Conservation (phyloP, 2,329 filamentous ascomycete genomes). For the Lecanicillium sp. region DNA sequence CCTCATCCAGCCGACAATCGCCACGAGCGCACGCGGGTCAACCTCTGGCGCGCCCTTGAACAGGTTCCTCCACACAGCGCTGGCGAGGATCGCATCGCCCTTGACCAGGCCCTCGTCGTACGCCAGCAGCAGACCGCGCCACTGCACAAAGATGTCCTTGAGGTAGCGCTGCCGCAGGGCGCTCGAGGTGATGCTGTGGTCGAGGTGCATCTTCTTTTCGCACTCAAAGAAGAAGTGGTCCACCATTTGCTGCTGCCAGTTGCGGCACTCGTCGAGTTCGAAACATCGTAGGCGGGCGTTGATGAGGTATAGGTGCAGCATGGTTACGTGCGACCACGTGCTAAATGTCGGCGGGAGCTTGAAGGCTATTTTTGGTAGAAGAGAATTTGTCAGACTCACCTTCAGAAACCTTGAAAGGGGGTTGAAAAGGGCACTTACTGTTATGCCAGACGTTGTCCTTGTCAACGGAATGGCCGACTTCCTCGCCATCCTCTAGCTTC, state of each 20-base stretch:
- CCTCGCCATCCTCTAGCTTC: conserved; percentile 69
- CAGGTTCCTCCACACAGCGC: conserved; percentile 88
- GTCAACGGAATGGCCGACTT: conserved; percentile 51
- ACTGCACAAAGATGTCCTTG: conserved; percentile 89
- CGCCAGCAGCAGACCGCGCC: conserved; percentile 76
- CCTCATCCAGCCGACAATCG: conserved; percentile 50
- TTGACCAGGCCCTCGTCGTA: conserved; percentile 76
- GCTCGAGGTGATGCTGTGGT: conserved; percentile 60
- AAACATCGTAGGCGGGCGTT: conserved; percentile 76
- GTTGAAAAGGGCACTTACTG: conserved; percentile 41
- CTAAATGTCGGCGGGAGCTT: conserved; percentile 80
- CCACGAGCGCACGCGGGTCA: conserved; percentile 41
- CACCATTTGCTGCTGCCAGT: conserved; percentile 83
- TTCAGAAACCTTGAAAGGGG: background rate
- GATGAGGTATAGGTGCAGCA: conserved; percentile 91
- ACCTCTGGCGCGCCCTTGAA: conserved; percentile 61
- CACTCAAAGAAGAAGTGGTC: conserved; percentile 93
- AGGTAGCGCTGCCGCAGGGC: conserved; percentile 56
- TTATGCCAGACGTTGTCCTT: conserved; percentile 57
- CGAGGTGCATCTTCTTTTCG: conserved; percentile 73
- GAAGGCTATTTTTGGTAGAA: conserved; percentile 46
- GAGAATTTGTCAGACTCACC: background rate
- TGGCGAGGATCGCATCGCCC: conserved; percentile 68
- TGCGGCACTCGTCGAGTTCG: conserved; percentile 56
- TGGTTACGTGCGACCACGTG: conserved; percentile 92